A percentile compares a stretch with the other conserved stretches of the same genome.
These are phyloP conservation scores for Plasmodium sp. DNA, from an alignment of 169 alveolate species.

Conservation along the genomic window DNA sequence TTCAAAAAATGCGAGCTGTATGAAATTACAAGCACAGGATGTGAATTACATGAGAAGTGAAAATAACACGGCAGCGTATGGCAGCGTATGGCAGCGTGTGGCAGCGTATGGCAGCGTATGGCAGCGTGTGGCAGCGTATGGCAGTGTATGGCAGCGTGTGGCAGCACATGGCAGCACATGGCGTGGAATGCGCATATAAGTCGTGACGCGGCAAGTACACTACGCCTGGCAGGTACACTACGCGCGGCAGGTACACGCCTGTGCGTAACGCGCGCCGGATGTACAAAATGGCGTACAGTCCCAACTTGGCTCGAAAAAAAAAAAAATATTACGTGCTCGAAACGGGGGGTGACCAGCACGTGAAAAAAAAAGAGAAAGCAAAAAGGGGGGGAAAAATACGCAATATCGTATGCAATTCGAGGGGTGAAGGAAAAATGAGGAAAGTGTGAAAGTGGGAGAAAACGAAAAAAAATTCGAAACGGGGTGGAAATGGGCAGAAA, in stretches of 20 bases:
- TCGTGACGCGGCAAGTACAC: neutral
- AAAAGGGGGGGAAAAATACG: neutral
- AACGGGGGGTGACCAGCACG: neutral
- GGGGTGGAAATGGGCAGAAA: neutral
- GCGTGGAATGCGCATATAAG: neutral
- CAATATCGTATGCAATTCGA: neutral
- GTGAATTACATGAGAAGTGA: neutral
- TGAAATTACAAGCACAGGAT: neutral
- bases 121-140: no score
- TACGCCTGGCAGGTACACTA: neutral
- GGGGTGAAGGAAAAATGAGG: neutral
- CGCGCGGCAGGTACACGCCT: neutral
- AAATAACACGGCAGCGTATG: neutral
- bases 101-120: no score
- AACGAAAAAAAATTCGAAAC: neutral
- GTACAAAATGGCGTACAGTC: neutral
- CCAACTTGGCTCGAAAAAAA: neutral
- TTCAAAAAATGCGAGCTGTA: neutral
- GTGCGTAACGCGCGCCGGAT: neutral
- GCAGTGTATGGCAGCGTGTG: no score
- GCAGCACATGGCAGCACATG: neutral
- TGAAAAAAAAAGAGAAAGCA: neutral
- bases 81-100: neutral
- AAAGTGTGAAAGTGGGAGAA: neutral
- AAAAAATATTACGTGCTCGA: neutral